These are phyloP conservation scores for Rhodotorula sp. DNA, from an alignment of 1,284 basidiomycete species.

Conservation along the genomic window DNA sequence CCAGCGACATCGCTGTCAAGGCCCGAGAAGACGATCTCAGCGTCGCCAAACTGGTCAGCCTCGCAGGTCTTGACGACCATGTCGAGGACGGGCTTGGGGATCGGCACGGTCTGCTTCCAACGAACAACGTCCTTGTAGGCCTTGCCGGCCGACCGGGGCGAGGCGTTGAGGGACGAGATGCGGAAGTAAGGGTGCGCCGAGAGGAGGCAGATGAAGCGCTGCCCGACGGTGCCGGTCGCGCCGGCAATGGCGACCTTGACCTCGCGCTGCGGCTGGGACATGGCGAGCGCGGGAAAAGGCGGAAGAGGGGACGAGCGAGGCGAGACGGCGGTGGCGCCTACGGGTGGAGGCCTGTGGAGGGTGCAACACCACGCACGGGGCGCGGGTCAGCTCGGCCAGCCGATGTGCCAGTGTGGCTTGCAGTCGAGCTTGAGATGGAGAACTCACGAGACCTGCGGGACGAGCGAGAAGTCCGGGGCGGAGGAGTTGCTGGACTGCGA, in stretches of 20 bases:
- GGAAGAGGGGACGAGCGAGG: neutral
- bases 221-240: conserved; percentile 92
- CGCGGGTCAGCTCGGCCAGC: neutral
- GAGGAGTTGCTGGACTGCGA: neutral
- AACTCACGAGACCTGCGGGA: neutral
- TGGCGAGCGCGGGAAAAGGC: neutral
- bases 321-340: neutral
- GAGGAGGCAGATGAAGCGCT: conserved; percentile 90
- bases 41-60: conserved; percentile 75
- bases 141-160: conserved; percentile 83
- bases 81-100: conserved; percentile 69
- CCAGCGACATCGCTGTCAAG: conserved; percentile 92
- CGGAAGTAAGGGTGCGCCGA: conserved; percentile 87
- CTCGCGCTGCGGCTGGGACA: conserved; percentile 23
- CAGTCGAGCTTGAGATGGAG: neutral
- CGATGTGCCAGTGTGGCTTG: too few relatives aligned
- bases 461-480: neutral
- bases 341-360: neutral
- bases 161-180: conserved; percentile 86
- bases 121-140: conserved; percentile 73
- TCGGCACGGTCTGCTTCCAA: conserved; percentile 86
- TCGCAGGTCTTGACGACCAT: conserved; percentile 78
- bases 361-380: neutral
- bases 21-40: conserved; percentile 90
- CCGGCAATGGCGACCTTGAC: conserved; percentile 91